Percentiles rank a stretch among this genome's conserved stretches.
Evolutionary conservation across 23 red algal genomes (phyloP).

Genomic region (Gracilaria caudata): DNA sequence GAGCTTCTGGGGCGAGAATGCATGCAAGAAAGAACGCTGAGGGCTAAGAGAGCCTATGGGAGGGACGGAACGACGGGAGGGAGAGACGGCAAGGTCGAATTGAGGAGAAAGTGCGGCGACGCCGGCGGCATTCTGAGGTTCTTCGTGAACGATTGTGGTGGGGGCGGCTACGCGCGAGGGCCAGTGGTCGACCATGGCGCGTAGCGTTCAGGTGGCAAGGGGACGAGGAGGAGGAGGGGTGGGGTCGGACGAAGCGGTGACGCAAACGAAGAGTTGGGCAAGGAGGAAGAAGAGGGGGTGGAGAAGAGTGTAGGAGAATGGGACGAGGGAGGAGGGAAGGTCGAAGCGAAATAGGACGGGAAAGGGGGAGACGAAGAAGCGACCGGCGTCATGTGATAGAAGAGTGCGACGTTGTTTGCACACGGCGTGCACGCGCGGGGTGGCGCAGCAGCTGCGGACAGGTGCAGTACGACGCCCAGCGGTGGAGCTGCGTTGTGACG

Average conservation of each 20-base stretch:
- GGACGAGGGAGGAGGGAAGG: neutral
- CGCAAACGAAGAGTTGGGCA: neutral
- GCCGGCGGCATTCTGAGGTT: conserved; percentile 1
- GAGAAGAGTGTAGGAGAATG: neutral
- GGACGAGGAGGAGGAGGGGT: neutral
- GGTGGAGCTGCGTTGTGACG: no score
- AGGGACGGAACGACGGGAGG: conserved; percentile 45
- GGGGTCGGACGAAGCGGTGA: neutral
- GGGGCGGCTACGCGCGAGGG: conserved; percentile 30
- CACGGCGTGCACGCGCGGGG: conserved; percentile 4
- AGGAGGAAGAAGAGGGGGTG: neutral
- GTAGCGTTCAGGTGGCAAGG: neutral
- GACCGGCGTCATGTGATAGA: neutral
- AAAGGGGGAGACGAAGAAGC: conserved; percentile 1
- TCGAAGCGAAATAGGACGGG: neutral
- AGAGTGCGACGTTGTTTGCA: neutral
- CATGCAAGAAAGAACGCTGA: conserved; percentile 9
- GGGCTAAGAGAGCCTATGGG: conserved; percentile 61
- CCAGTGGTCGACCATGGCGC: conserved; percentile 60
- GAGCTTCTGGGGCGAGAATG: neutral
- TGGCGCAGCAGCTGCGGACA: neutral
- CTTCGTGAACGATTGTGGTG: neutral
- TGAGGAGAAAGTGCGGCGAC: conserved; percentile 54
- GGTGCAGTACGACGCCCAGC: neutral
- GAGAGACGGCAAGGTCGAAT: conserved; percentile 52